Conservation (phyloP, 2,329 filamentous ascomycete genomes). For the Rhynchosporium secalis region DNA sequence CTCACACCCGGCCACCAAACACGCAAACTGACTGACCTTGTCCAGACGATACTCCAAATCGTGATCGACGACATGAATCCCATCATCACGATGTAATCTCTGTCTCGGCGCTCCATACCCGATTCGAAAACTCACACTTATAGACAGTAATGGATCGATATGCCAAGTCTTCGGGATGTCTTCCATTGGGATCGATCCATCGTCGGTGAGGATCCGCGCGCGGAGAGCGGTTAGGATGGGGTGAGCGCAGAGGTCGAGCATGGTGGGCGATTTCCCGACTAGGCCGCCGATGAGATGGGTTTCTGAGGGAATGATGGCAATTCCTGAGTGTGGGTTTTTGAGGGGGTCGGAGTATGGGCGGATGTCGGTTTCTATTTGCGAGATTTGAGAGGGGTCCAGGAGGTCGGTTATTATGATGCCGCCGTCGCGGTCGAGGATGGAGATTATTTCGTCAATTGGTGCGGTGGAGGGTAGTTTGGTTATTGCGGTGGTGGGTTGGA, state of each 20-base stretch:
- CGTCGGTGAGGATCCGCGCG: neutral
- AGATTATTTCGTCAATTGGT: neutral
- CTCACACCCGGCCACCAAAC: slow-evolving; percentile 1
- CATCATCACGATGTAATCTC: slow-evolving; percentile 3
- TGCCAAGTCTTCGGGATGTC: slow-evolving; percentile 1
- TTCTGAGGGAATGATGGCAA: neutral
- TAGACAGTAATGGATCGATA: slow-evolving; percentile 1
- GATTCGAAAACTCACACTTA: slow-evolving; percentile 6
- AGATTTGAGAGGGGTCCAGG: neutral
- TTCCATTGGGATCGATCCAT: neutral
- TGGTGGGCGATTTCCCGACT: slow-evolving; percentile 1
- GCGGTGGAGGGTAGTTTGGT: slow-evolving; percentile 1
- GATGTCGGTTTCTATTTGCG: neutral
- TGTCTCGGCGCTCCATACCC: slow-evolving; percentile 1
- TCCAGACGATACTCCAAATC: neutral
- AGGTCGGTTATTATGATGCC: slow-evolving; percentile 8
- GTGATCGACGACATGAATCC: slow-evolving; percentile 2
- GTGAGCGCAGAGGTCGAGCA: slow-evolving; percentile 1
- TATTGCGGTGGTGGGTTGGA: neutral
- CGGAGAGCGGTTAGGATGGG: slow-evolving; percentile 3
- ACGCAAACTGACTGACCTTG: slow-evolving; percentile 8
- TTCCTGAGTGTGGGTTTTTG: neutral
- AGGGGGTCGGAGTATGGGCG: neutral
- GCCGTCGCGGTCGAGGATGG: slow-evolving; percentile 4
- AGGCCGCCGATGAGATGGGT: slow-evolving; percentile 6